Evolutionary conservation across 2,329 filamentous ascomycete genomes (phyloP), one percentile per base, ranked within the genome.

Genomic region (Fusarium sp.): DNA sequence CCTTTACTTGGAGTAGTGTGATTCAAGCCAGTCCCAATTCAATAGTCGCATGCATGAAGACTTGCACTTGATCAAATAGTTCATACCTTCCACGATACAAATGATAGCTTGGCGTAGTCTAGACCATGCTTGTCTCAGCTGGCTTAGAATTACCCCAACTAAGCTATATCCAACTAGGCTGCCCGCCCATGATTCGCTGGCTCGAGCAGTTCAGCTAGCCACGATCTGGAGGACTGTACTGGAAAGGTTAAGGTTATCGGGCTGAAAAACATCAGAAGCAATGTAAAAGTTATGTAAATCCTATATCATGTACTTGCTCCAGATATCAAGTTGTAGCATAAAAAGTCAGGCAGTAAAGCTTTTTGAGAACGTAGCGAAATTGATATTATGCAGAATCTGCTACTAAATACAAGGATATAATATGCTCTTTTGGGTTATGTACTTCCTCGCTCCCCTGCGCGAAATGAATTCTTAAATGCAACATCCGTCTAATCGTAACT

Each of bases 351-450:
- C 13, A 13, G 29, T 31, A 11, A 6, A 13, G 4, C 11, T 14
- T 31, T 31, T 31, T 18, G 20, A 25, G 27, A 63, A 56, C 17
- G 37, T 63, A 31, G 58, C 50, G 52, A 47, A 43, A 64, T 63
- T 63, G 15, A 64, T 58, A 63, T 63, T 63, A 63, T 58, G 42
- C 58, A 49, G 36, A 40, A 51, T 35, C 47, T 64, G 46, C 60
- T 64, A 50, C 46, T 64, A 63, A 63, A 63, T 64, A 63, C 52
- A 63, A 64, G 60, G 60, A 63, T 63, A 63, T 61, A 61, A 58
- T 57, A 63, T 64, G 53, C 59, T 64, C 45, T 58, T 46, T 58
- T 63, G 37, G 46, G 31, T 50, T 51, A 63, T 63, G 51, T 64
- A 64, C 59, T 46, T 41, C 36, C 40, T 31, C 23, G 37, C 17